Evolutionary conservation across 164 flowering plant species (phyloP), one percentile per base, ranked within the genome.

Genomic region (Hamamelis virginiana): DNA sequence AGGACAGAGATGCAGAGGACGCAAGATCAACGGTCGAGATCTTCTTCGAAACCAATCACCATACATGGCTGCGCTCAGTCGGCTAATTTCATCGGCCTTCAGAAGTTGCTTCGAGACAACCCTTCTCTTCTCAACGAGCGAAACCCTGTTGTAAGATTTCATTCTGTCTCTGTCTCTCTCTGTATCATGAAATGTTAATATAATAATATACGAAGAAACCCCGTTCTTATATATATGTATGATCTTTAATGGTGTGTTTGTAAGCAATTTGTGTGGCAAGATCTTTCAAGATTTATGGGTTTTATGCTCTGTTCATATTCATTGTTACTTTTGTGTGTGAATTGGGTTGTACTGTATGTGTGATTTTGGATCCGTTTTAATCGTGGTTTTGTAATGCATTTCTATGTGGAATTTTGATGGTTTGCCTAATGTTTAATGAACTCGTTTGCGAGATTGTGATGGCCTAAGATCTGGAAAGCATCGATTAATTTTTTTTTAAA

Each of bases 111-210:
- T 25, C 74, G 76, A 0, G 87, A 78, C 56, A 87, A 87, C 70
- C 96, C 99, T 18, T 82, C 88, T 62, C 94, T 96, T 68, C 87
- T 96, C 75, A 91, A 93, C 53, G 90, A 91, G 13, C 75, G 88
- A 28, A 96, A 96, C 72, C 85, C 89, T 28, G 86, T 96, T 56
- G 99, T 96, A 83, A 75, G 88, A 67, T 77, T 72, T 51, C 57
- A 4, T 44, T 71, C 59, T 68, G 21, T 76, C 0, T 62, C n/a
- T 55, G 16, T 21, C 15, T 56, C 9, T 48, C 8, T 66, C 16
- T 15, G 13, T 38, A 16, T 43, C 27, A 51, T 41, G 52, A 38
- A 46, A n/a, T 10, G 46, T n/a, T 23, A n/a, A n/a, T n/a, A n/a
- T n/a, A n/a, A n/a, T n/a, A n/a, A n/a, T n/a, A n/a, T n/a, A n/a